A percentile compares a stretch with the other conserved stretches of the same genome.
Conservation (phyloP, 805 yeast species). For the Diddensiella caesifluorescens region DNA sequence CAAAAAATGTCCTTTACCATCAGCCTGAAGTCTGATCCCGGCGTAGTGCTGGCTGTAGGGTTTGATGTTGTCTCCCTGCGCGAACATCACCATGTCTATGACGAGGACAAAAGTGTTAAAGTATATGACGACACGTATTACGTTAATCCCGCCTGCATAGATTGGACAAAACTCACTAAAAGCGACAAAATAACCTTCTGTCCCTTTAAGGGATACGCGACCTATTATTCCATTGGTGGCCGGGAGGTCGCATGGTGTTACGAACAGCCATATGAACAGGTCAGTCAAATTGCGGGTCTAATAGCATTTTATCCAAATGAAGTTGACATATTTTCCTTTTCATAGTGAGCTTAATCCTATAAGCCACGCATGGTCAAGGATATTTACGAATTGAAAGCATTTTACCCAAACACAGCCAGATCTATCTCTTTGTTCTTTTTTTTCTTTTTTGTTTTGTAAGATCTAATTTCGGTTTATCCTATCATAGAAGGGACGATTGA, state of each 20-base stretch:
- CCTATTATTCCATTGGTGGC: slow-evolving; percentile 2
- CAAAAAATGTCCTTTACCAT: background rate
- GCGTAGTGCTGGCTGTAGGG: background rate
- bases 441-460: no score
- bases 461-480: no score
- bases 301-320: slow-evolving; percentile 1
- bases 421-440: no score
- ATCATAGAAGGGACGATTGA: no score
- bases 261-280: slow-evolving; percentile 8
- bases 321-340: background rate
- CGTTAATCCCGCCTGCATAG: background rate
- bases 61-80: background rate
- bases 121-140: slow-evolving; percentile 1
- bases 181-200: slow-evolving; percentile 1
- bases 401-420: no score
- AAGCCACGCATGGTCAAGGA: no score
- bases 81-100: background rate
- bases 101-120: slow-evolving; percentile 2
- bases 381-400: no score
- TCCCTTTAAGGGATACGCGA: slow-evolving; percentile 9
- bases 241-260: slow-evolving; percentile 7
- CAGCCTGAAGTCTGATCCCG: background rate
- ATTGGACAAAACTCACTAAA: slow-evolving; percentile 4
- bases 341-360: no score
- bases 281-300: background rate